Conservation (phyloP, 352 stramenopile species). For the Phytophthora podocarpi region DNA sequence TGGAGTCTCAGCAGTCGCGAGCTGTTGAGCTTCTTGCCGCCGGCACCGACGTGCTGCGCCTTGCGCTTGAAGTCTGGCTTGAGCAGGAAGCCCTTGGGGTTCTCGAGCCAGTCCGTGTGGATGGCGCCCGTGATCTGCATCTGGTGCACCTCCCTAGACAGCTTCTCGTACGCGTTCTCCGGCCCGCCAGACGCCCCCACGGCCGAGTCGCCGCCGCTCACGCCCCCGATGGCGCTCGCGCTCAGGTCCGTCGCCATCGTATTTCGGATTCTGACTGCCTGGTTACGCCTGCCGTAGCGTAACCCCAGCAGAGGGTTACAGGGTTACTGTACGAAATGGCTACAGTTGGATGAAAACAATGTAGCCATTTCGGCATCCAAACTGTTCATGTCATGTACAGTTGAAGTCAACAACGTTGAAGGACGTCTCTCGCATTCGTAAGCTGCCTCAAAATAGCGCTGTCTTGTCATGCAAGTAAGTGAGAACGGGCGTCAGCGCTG, state of each 20-base stretch:
- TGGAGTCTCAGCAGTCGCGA: conserved; percentile 80
- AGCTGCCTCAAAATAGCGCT: background rate
- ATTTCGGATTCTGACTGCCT: background rate
- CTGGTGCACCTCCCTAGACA: conserved; percentile 89
- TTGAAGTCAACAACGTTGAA: too few species aligned
- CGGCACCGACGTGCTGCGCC: conserved; percentile 82
- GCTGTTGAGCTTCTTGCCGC: conserved; percentile 87
- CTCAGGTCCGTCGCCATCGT: conserved; percentile 58
- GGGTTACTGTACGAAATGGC: too few species aligned
- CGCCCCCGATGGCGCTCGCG: conserved; percentile 49
- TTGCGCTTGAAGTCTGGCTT: conserved; percentile 91
- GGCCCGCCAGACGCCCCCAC: conserved; percentile 32
- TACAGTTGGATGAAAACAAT: too few species aligned
- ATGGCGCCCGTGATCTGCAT: conserved; percentile 90
- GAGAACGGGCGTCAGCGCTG: too few species aligned
- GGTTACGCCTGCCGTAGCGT: too few species aligned
- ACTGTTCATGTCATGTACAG: too few species aligned
- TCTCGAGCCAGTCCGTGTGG: conserved; percentile 90
- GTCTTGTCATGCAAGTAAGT: too few species aligned
- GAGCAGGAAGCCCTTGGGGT: conserved; percentile 87
- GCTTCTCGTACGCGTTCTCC: conserved; percentile 91
- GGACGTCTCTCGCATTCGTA: background rate
- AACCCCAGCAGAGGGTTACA: too few species aligned
- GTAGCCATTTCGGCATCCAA: too few species aligned
- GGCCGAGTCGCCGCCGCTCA: conserved; percentile 24